Base-by-base conservation (phyloP, 78 protist genomes). In the Monocercomonoides exilis region DNA sequence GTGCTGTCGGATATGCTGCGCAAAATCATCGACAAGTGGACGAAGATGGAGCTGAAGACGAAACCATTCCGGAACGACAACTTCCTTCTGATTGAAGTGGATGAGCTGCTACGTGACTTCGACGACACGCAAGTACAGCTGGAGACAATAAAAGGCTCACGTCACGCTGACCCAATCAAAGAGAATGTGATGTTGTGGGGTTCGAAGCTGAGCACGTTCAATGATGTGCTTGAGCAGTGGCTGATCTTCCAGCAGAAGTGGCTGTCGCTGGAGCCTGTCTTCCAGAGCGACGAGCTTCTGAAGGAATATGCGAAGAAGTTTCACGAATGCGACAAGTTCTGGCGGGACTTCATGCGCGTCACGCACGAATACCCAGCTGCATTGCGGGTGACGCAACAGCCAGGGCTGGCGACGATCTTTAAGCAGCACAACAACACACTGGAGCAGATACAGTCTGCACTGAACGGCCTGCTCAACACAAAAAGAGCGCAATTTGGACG, bases 251-350 rank as follows among this genome's bases (percentile, higher is more conserved):
- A 93, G 88, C 84, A 86, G 87, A 0, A 32, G 35, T 93, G 93
- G 93, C 87, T 93, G 93, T 91, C 90, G 77, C 90, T 93, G 29
- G 93, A 91, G 77, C 79, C 84, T 81, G 91, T 93, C 81, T 93
- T 93, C 87, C 6, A 38, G 0, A 79, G 87, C 4, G 89, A 4
- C 36, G 95, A 93, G 44, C 94, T 96, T 89, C 91, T 93, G 88
- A 85, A 89, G 88, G 41, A 44, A 2, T 93, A 93, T 84, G 33
- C 89, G 64, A 84, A 89, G 88, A 0, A 0, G 64, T 93, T 93
- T 77, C n/a, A 46, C 45, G 43, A 38, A 0, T 82, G 88, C 77
- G 89, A 92, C 91, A 46, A 80, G 70, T 1, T 46, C 29, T 87
- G 64, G 77, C 79, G 85, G 32, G 87, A 77, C 32, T 0, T 43